Evolutionary conservation across 2,329 filamentous ascomycete species (phyloP).

Genomic region (Microsporum audouinii): DNA sequence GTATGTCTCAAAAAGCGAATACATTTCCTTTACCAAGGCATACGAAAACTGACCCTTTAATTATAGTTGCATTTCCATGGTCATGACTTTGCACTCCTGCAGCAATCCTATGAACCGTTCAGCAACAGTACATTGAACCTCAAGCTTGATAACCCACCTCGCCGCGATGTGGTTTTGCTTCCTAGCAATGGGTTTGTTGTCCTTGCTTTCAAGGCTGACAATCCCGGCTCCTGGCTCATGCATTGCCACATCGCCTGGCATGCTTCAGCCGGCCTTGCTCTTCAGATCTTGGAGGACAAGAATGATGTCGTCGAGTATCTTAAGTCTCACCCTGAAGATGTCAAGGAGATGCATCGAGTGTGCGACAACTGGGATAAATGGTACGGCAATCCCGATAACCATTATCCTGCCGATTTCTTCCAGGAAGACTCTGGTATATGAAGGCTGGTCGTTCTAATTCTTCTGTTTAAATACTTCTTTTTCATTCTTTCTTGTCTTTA

Average conservation of each 20-base stretch:
- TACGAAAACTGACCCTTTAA: not conserved
- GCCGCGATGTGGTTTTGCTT: conserved; percentile 39
- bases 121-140: conserved; percentile 25
- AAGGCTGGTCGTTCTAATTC: not conserved
- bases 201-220: conserved; percentile 41
- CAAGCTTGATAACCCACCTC: conserved; percentile 31
- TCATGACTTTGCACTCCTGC: conserved; percentile 58
- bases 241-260: conserved; percentile 54
- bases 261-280: conserved; percentile 47
- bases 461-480: not conserved
- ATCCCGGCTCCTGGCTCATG: conserved; percentile 45
- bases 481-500: not conserved
- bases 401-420: conserved; percentile 4
- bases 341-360: not conserved
- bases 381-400: not conserved
- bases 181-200: conserved; percentile 37
- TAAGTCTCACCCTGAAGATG: not conserved
- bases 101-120: conserved; percentile 25
- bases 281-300: conserved; percentile 42
- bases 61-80: conserved; percentile 52
- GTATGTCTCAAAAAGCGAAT: conserved; percentile 6
- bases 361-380: conserved; percentile 5
- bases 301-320: conserved; percentile 11
- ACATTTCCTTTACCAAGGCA: not conserved
- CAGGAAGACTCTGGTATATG: conserved; percentile 5